Percentiles rank a stretch among this genome's conserved stretches.
phyloP scores from a whole-genome alignment of 2,329 filamentous ascomycete genomes.

The Nothophoma quercina region DNA sequence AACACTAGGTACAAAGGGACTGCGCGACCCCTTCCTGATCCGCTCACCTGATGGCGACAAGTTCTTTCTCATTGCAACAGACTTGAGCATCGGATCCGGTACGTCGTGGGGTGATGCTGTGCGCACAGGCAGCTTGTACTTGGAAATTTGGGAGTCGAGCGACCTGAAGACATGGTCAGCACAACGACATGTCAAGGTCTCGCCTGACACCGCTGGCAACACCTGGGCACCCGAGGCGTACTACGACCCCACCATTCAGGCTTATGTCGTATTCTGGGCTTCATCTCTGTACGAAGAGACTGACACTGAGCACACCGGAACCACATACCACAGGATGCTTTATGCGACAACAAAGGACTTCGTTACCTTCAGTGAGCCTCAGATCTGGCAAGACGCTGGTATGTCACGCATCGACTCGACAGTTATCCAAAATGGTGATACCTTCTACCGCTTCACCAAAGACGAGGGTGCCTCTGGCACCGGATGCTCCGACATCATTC shows the following conservation, averaged over 20 bases:
- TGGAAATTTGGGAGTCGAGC: conserved; percentile 62
- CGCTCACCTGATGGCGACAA: conserved; percentile 60
- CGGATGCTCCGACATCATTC: conserved; percentile 63
- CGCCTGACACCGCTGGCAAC: conserved; percentile 59
- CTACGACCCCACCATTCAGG: conserved; percentile 54
- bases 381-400: conserved; percentile 62
- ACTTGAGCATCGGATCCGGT: conserved; percentile 62
- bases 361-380: conserved; percentile 57
- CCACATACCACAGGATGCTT: conserved; percentile 62
- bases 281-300: conserved; percentile 54
- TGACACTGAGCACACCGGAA: conserved; percentile 53
- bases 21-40: conserved; percentile 63
- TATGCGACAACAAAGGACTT: conserved; percentile 62
- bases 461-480: conserved; percentile 60
- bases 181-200: conserved; percentile 60
- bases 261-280: conserved; percentile 59
- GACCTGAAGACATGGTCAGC: conserved; percentile 61
- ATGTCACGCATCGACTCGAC: conserved; percentile 63
- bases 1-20: conserved; percentile 56
- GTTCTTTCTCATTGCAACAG: conserved; percentile 62
- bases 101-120: conserved; percentile 61
- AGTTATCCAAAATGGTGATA: conserved; percentile 53
- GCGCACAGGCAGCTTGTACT: conserved; percentile 57
- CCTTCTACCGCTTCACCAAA: conserved; percentile 64
- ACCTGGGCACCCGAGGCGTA: conserved; percentile 64